These are phyloP conservation scores for Diaporthe ilicicola DNA, from an alignment of 2,329 filamentous ascomycete genomes.

Conservation along the genomic window DNA sequence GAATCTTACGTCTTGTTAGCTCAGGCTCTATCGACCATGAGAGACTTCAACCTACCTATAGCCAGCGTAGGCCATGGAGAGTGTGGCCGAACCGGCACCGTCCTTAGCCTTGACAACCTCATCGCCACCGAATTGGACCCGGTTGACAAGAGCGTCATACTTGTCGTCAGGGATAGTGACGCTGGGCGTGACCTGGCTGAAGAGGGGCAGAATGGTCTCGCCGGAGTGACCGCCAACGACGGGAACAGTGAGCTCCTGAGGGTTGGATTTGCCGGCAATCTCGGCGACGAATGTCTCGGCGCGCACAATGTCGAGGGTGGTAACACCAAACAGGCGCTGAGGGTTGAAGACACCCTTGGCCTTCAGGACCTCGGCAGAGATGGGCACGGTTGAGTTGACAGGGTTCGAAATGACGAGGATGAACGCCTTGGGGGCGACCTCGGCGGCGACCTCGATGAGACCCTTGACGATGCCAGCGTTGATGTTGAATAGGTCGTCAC, in stretches of 20 bases:
- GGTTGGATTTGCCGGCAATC: conserved; percentile 82
- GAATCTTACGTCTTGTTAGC: conserved; percentile 66
- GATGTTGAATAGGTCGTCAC: conserved; percentile 99
- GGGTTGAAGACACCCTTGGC: conserved; percentile 91
- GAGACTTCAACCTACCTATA: conserved; percentile 71
- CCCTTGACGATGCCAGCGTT: conserved; percentile 98
- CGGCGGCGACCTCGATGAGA: conserved; percentile 86
- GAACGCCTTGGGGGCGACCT: conserved; percentile 91
- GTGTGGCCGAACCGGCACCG: conserved; percentile 82
- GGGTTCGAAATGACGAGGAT: conserved; percentile 99
- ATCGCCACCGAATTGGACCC: conserved; percentile 97
- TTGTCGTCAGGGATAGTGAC: conserved; percentile 88
- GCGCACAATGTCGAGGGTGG: conserved; percentile 97
- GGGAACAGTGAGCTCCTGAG: conserved; percentile 83
- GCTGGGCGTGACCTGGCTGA: conserved; percentile 86
- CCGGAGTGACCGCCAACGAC: conserved; percentile 98
- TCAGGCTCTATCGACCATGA: not conserved
- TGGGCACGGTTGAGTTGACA: conserved; percentile 98
- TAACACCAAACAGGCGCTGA: conserved; percentile 97
- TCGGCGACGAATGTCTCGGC: conserved; percentile 95
- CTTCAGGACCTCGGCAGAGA: conserved; percentile 97
- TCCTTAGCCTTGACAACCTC: conserved; percentile 90
- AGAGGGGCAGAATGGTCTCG: conserved; percentile 96
- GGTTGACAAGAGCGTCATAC: conserved; percentile 89
- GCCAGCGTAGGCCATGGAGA: conserved; percentile 91